Evolutionary conservation across 768 basidiomycete species (phyloP).

Genomic region (Tricholomella constricta): DNA sequence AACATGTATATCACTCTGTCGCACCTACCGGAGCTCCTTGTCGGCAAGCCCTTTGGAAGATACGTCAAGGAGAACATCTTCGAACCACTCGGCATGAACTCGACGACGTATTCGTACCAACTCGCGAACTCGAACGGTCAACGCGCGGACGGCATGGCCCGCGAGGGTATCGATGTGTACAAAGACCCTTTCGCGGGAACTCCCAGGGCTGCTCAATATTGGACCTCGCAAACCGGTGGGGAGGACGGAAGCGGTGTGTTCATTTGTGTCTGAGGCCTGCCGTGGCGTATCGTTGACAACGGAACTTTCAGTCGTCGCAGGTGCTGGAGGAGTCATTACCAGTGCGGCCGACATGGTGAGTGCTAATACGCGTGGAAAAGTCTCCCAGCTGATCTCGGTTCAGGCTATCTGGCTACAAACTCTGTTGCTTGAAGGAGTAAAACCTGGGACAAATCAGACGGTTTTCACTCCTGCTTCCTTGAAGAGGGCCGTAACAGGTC

Average conservation of each 20-base stretch:
- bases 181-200: constrained; percentile 1
- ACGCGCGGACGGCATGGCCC: constrained; percentile 22
- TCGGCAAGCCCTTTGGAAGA: constrained; percentile 18
- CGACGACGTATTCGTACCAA: constrained; percentile 21
- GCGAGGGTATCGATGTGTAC: constrained; percentile 11
- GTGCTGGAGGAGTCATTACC: neutral
- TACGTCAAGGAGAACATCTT: constrained; percentile 26
- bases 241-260: constrained; percentile 13
- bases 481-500: constrained; percentile 13
- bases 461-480: neutral
- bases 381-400: neutral
- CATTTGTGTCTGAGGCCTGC: neutral
- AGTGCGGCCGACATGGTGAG: neutral
- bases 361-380: neutral
- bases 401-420: neutral
- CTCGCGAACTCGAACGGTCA: constrained; percentile 15
- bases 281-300: neutral
- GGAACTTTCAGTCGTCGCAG: neutral
- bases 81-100: constrained; percentile 24
- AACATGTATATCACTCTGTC: constrained; percentile 27
- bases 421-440: neutral
- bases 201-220: neutral
- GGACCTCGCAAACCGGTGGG: neutral
- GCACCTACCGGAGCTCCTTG: constrained; percentile 19
- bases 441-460: neutral